Conservation (phyloP, 2,329 filamentous ascomycete species). For the Chrysoporthe deuterocubensis region DNA sequence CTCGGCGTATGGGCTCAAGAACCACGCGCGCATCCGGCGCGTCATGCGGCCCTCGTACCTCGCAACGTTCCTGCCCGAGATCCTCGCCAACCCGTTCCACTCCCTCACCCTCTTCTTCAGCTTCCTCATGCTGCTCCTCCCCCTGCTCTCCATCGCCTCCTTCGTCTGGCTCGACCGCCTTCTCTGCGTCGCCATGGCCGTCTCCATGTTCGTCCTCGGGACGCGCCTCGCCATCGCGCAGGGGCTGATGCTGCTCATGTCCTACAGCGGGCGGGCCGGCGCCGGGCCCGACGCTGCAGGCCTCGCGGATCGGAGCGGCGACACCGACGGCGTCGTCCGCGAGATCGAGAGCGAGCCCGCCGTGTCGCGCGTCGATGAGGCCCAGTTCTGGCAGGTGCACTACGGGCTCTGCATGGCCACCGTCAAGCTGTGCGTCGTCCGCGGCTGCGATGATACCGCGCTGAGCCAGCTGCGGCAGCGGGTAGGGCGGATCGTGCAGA, state of each 20-base stretch:
- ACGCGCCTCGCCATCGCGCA: slow-evolving; percentile 82
- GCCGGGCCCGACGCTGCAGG: slow-evolving; percentile 12
- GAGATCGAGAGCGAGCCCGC: slow-evolving; percentile 83
- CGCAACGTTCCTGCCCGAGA: slow-evolving; percentile 76
- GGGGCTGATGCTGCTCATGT: slow-evolving; percentile 95
- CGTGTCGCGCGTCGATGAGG: slow-evolving; percentile 81
- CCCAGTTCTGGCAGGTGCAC: slow-evolving; percentile 98
- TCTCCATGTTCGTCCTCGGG: slow-evolving; percentile 88
- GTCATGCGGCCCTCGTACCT: slow-evolving; percentile 78
- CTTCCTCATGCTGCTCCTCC: slow-evolving; percentile 70
- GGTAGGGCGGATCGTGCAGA: slow-evolving; percentile 78
- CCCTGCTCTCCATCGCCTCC: slow-evolving; percentile 79
- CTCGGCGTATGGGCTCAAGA: slow-evolving; percentile 84
- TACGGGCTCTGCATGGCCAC: slow-evolving; percentile 97
- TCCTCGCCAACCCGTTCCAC: slow-evolving; percentile 95
- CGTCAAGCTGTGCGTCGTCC: slow-evolving; percentile 73
- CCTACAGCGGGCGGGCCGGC: slow-evolving; percentile 60
- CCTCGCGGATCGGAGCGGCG: slow-evolving; percentile 41
- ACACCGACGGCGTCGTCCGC: slow-evolving; percentile 71
- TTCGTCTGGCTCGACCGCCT: slow-evolving; percentile 83
- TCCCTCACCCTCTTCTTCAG: slow-evolving; percentile 92
- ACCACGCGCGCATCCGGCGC: slow-evolving; percentile 89
- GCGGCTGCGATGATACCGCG: slow-evolving; percentile 69
- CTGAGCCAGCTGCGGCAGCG: slow-evolving; percentile 75
- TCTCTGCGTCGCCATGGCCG: slow-evolving; percentile 79